Percentiles rank a stretch among this genome's conserved stretches.
phyloP scores from a whole-genome alignment of 1,284 basidiomycete species.

The Apiotrichum laibachii region DNA sequence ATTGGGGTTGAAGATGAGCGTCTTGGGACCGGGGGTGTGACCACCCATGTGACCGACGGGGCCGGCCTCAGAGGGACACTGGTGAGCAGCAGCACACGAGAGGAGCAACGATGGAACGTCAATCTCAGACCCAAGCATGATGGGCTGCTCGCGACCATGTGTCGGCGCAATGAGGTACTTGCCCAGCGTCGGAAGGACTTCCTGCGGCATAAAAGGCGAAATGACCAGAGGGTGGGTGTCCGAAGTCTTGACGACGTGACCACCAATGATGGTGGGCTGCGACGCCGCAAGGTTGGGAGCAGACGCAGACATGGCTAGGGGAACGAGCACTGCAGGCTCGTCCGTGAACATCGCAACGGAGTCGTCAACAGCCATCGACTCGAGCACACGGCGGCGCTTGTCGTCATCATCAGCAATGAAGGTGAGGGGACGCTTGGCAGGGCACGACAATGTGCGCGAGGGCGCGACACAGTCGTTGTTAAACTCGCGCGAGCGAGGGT shows the following conservation, averaged over 20 bases:
- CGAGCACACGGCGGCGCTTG: conserved; percentile 41
- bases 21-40: conserved; percentile 11
- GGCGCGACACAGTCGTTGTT: conserved; percentile 8
- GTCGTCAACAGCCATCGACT: conserved; percentile 40
- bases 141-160: conserved; percentile 17
- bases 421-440: conserved; percentile 34
- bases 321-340: conserved; percentile 19
- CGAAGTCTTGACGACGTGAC: conserved; percentile 63
- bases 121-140: conserved; percentile 34
- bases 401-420: conserved; percentile 39
- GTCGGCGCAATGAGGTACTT: conserved; percentile 30
- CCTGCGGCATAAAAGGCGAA: conserved; percentile 42
- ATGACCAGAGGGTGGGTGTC: conserved; percentile 81
- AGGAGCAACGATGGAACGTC: conserved; percentile 56
- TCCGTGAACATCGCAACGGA: conserved; percentile 10
- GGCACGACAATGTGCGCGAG: conserved; percentile 37
- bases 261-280: conserved; percentile 26
- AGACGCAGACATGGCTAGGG: conserved; percentile 28
- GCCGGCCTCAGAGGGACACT: conserved; percentile 15
- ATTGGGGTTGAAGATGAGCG: conserved; percentile 19
- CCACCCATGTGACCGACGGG: conserved; percentile 11
- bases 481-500: conserved; percentile 1
- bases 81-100: conserved; percentile 55
- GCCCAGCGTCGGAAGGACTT: conserved; percentile 34
- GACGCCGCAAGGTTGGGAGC: conserved; percentile 28